Conservation (phyloP, 441 rosid genomes). For the Metrosideros polymorpha region DNA sequence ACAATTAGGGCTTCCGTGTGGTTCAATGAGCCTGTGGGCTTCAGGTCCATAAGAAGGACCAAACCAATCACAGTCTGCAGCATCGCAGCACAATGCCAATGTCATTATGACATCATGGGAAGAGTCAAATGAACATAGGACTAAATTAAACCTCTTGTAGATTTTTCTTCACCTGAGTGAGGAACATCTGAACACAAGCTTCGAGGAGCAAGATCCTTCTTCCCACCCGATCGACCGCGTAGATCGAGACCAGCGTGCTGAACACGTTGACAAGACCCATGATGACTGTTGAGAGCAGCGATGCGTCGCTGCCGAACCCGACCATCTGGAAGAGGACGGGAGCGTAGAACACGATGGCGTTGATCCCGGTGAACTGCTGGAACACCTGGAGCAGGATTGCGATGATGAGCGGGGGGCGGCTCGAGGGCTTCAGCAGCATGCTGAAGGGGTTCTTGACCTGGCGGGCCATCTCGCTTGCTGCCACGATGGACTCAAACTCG, state of each 20-base stretch:
- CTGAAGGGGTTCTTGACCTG: slow-evolving; percentile 24
- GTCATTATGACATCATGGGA: too few species aligned
- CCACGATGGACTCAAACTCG: slow-evolving; percentile 20
- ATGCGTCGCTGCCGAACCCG: slow-evolving; percentile 44
- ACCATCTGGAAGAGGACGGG: slow-evolving; percentile 60
- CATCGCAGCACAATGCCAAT: too few species aligned
- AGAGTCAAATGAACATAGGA: too few species aligned
- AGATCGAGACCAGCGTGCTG: slow-evolving; percentile 49
- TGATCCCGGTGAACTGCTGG: slow-evolving; percentile 61
- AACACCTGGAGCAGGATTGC: slow-evolving; percentile 32
- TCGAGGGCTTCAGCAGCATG: slow-evolving; percentile 21
- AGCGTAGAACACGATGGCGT: slow-evolving; percentile 66
- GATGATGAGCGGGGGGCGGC: slow-evolving; percentile 33
- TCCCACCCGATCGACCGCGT: slow-evolving; percentile 35
- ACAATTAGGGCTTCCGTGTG: slow-evolving; percentile 16
- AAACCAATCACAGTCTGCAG: slow-evolving; percentile 19
- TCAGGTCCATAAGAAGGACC: slow-evolving; percentile 8
- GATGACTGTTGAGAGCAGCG: slow-evolving; percentile 44
- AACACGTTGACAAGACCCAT: slow-evolving; percentile 43
- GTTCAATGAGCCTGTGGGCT: slow-evolving; percentile 15
- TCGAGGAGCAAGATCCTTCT: slow-evolving; percentile 47
- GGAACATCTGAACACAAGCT: slow-evolving; percentile 44
- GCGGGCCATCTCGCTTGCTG: slow-evolving; percentile 21
- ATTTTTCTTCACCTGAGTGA: slow-evolving; percentile 21
- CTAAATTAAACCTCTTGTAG: too few species aligned